phyloP scores from a whole-genome alignment of 1,284 basidiomycete species.

The Melampsora larici-populina region DNA sequence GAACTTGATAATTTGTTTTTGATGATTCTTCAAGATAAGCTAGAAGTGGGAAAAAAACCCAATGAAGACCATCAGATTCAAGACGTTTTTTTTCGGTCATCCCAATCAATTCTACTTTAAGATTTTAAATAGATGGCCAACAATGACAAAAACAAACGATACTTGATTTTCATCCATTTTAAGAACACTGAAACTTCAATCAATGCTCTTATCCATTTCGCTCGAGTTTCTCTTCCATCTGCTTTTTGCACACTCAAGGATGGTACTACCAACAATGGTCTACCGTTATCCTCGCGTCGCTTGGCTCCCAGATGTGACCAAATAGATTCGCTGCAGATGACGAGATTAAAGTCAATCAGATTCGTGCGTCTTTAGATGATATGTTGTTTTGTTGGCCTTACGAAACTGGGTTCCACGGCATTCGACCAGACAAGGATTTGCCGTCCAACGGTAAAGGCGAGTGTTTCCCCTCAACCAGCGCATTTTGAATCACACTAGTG shows the following conservation, averaged over 20 bases:
- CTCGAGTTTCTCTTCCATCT: constrained; percentile 25
- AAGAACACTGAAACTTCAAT: constrained; percentile 38
- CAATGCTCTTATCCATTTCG: constrained; percentile 29
- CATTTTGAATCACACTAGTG: constrained; percentile 37
- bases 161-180: constrained; percentile 11
- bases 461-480: constrained; percentile 23
- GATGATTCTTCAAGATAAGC: constrained; percentile 25
- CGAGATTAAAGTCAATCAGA: neutral
- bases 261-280: constrained; percentile 18
- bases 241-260: constrained; percentile 16
- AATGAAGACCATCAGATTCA: neutral
- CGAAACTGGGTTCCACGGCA: constrained; percentile 37
- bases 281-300: neutral
- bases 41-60: neutral
- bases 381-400: neutral
- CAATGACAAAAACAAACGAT: constrained; percentile 34
- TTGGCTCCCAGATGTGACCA: neutral
- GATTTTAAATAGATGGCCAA: neutral
- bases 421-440: constrained; percentile 30
- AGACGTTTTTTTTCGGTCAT: neutral
- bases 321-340: neutral
- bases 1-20: constrained; percentile 34
- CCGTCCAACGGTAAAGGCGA: constrained; percentile 35
- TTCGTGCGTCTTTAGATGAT: neutral
- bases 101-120: neutral